Evolutionary conservation across 495 filamentous ascomycete genomes (phyloP).

Genomic region (Penicillium steckii): DNA sequence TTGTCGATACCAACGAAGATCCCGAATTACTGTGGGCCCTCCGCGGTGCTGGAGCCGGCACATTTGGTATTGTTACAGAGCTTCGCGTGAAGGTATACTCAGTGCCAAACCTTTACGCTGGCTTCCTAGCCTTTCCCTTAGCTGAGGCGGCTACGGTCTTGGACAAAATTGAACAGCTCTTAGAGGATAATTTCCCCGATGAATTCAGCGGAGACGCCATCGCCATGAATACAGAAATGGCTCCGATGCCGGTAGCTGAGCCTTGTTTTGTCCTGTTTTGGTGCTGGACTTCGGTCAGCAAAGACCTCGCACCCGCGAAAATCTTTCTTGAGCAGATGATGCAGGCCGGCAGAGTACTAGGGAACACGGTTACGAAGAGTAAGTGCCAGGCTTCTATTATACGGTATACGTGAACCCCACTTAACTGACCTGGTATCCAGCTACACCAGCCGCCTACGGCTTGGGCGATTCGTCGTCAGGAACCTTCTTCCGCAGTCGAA

Average conservation of each 20-base stretch:
- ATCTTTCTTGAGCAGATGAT: conserved; percentile 9
- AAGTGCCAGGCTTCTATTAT: conserved; percentile 4
- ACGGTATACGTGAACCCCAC: conserved; percentile 1
- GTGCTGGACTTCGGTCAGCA: conserved; percentile 5
- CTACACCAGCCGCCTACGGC: conserved; percentile 13
- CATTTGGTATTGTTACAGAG: conserved; percentile 46
- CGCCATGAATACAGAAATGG: conserved; percentile 9
- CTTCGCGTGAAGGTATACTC: conserved; percentile 23
- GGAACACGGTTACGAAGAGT: conserved; percentile 13
- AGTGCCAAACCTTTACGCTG: conserved; percentile 2
- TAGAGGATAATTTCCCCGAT: conserved; percentile 11
- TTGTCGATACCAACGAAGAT: conserved; percentile 25
- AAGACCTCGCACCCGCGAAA: conserved; percentile 5
- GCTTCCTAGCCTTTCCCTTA: conserved; percentile 9
- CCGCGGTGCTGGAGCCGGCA: conserved; percentile 36
- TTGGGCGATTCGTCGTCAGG: conserved; percentile 13
- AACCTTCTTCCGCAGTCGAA: conserved; percentile 19
- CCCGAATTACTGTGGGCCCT: conserved; percentile 39
- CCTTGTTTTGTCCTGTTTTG: conserved; percentile 8
- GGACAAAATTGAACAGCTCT: conserved; percentile 6
- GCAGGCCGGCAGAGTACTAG: conserved; percentile 8
- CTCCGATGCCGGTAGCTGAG: conserved; percentile 5
- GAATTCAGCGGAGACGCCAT: conserved; percentile 17
- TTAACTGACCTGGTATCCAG: conserved; percentile 10
- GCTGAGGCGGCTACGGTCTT: conserved; percentile 14